Evolutionary conservation across 352 stramenopile genomes (phyloP).

Genomic region (Phytopythium delawarense): DNA sequence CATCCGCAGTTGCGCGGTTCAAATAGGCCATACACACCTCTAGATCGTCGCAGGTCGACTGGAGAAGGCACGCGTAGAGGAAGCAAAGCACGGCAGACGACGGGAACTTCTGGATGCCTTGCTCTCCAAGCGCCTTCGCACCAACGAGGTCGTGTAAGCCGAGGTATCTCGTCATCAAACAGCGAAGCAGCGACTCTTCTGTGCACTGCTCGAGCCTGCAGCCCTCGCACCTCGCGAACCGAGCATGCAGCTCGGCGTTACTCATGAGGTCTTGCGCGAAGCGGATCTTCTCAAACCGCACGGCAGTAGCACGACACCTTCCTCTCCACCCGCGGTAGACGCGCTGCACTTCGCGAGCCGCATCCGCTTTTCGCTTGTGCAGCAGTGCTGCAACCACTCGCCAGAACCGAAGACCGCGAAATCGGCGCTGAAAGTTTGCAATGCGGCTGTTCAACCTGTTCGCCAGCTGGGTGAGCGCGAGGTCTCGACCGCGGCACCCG

Average conservation of each 20-base stretch:
- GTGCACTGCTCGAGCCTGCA: constrained; percentile 28
- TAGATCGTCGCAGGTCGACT: constrained; percentile 39
- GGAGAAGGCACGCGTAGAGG: constrained; percentile 36
- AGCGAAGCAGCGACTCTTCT: constrained; percentile 37
- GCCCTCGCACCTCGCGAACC: constrained; percentile 18
- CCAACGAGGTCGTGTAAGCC: constrained; percentile 43
- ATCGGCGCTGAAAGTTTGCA: constrained; percentile 34
- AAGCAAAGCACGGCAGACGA: constrained; percentile 33
- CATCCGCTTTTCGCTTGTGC: constrained; percentile 19
- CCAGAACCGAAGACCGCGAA: constrained; percentile 41
- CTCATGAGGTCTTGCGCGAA: constrained; percentile 23
- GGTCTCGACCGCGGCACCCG: constrained; percentile 27
- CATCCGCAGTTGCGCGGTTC: constrained; percentile 16
- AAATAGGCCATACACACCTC: constrained; percentile 31
- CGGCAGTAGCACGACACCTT: constrained; percentile 13
- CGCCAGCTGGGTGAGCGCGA: constrained; percentile 18
- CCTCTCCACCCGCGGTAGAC: constrained; percentile 34
- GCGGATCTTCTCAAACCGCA: constrained; percentile 39
- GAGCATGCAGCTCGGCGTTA: constrained; percentile 17
- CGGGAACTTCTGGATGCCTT: constrained; percentile 34
- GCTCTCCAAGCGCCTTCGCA: constrained; percentile 27
- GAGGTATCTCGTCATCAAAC: constrained; percentile 46
- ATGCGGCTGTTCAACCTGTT: constrained; percentile 27
- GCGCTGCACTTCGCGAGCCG: constrained; percentile 32
- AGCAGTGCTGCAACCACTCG: constrained; percentile 33